Base-by-base conservation (phyloP, 1,139 yeast species). In the Blastobotrys serpentis region DNA sequence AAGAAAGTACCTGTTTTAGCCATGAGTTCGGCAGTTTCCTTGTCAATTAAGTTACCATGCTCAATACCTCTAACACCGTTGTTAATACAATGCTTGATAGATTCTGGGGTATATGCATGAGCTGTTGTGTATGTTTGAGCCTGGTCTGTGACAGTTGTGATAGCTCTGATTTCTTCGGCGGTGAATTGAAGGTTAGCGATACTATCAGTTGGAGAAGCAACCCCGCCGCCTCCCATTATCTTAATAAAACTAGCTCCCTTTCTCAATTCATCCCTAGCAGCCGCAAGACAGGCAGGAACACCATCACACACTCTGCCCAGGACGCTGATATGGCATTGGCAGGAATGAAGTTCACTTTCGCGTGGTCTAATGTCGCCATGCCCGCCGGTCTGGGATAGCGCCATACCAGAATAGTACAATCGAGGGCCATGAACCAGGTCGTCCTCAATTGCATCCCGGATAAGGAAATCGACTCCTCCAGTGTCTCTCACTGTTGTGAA, bases 191-290 rank as follows among this genome's bases (percentile, higher is more conserved):
- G 22, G 13, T 37, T 19, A 4, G 37, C 29, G 8, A 44, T 14
- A 6, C 14, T 37, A 26, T 44, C 47, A 6, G 47, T 26, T 4
- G 47, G 47, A 4, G 47, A 44, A 11, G 47, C 43, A n/a, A 44
- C 47, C 8, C 47, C 47, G 2, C 47, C 47, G 13, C 47, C 47
- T n/a, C 47, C 47, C 47, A 44, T 44, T 16, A 44, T 44, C 32
- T 44, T 44, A n/a, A 44, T 37, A 21, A 44, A 44, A 26, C 38
- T 42, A 4, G 47, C 47, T 2, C 47, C 47, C n/a, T 37, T 37
- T 14, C 47, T 36, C 18, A 44, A n/a, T 23, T 44, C 34, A 5
- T 44, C 47, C 26, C 47, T 37, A 2, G 47, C 47, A 7, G 47
- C 39, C 11, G 18, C 32, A 17, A 44, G 47, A 26, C 47, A 44